Percentiles rank a stretch among this genome's conserved stretches.
Evolutionary conservation across 2,329 filamentous ascomycete genomes (phyloP).

Genomic region (Aspergillus sojae): DNA sequence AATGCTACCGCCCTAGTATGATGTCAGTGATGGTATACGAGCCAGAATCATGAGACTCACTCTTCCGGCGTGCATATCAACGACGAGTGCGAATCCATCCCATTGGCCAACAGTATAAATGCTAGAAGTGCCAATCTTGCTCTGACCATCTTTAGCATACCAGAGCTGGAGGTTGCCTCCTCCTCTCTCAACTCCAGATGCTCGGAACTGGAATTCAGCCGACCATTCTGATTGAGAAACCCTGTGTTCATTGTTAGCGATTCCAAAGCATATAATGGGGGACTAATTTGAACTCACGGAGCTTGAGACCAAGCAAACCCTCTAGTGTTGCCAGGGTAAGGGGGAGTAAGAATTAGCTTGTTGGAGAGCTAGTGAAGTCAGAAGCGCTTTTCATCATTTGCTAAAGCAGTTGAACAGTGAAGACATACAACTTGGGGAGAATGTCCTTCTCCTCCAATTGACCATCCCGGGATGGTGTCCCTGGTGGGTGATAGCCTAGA

Average conservation of each 20-base stretch:
- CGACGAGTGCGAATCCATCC: slow-evolving; percentile 83
- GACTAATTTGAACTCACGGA: slow-evolving; percentile 37
- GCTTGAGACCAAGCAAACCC: slow-evolving; percentile 79
- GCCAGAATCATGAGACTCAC: slow-evolving; percentile 35
- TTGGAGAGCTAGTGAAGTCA: slow-evolving; percentile 66
- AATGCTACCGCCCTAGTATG: slow-evolving; percentile 69
- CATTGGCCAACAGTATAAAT: slow-evolving; percentile 84
- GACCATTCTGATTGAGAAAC: slow-evolving; percentile 69
- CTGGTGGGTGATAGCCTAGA: slow-evolving; percentile 62
- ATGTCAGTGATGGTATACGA: slow-evolving; percentile 7
- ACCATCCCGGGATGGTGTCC: slow-evolving; percentile 59
- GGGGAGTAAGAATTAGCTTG: slow-evolving; percentile 87
- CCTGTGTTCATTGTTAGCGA: slow-evolving; percentile 29
- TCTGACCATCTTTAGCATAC: slow-evolving; percentile 73
- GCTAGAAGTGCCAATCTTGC: slow-evolving; percentile 69
- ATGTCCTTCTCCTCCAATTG: slow-evolving; percentile 57
- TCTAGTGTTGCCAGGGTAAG: slow-evolving; percentile 80
- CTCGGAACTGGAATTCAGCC: slow-evolving; percentile 83
- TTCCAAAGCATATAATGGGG: neutral
- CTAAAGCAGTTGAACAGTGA: neutral
- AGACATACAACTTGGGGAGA: slow-evolving; percentile 54
- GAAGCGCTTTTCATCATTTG: slow-evolving; percentile 17
- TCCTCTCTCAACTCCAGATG: slow-evolving; percentile 79
- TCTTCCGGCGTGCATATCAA: slow-evolving; percentile 79
- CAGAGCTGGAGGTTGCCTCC: slow-evolving; percentile 92